A percentile compares a stretch with the other conserved stretches of the same genome.
phyloP scores from a whole-genome alignment of 257 asterid genomes.

The Cynanchum wilfordii region DNA sequence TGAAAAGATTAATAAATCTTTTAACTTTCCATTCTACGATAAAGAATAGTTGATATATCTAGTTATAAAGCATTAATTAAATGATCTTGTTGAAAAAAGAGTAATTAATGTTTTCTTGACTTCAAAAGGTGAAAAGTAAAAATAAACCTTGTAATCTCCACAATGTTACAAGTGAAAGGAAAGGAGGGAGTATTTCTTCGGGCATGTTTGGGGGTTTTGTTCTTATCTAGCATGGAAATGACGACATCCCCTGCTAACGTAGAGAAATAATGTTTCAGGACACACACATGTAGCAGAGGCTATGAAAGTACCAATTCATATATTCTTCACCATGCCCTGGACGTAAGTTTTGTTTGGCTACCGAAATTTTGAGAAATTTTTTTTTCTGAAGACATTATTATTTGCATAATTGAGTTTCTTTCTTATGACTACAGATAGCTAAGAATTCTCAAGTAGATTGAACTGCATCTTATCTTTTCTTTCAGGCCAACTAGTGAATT shows the following conservation, averaged over 20 bases:
- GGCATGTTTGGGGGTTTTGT: background rate
- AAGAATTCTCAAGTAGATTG: background rate
- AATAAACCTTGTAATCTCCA: too few species aligned
- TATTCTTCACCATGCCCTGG: slow-evolving; percentile 99
- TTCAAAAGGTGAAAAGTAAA: too few species aligned
- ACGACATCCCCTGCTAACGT: slow-evolving; percentile 18
- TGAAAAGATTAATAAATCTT: too few species aligned
- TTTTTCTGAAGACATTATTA: background rate
- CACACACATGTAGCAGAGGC: slow-evolving; percentile 97
- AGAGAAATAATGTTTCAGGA: slow-evolving; percentile 43
- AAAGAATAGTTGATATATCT: too few species aligned
- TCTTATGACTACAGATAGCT: slow-evolving; percentile 16
- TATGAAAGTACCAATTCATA: slow-evolving; percentile 73
- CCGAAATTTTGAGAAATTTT: slow-evolving; percentile 6
- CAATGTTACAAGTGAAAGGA: too few species aligned
- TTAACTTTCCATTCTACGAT: too few species aligned
- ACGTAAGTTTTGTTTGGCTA: slow-evolving; percentile 61
- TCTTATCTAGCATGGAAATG: background rate
- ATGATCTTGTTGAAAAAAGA: too few species aligned
- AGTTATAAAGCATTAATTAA: too few species aligned
- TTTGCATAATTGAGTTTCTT: slow-evolving; percentile 5
- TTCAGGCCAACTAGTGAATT: slow-evolving; percentile 96
- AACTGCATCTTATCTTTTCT: slow-evolving; percentile 18
- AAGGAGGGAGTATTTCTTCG: too few species aligned
- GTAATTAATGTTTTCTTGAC: too few species aligned